A percentile compares a stretch with the other conserved stretches of the same genome.
Evolutionary conservation across 345 rosid species (phyloP).

Genomic region (Syzygium oleosum): DNA sequence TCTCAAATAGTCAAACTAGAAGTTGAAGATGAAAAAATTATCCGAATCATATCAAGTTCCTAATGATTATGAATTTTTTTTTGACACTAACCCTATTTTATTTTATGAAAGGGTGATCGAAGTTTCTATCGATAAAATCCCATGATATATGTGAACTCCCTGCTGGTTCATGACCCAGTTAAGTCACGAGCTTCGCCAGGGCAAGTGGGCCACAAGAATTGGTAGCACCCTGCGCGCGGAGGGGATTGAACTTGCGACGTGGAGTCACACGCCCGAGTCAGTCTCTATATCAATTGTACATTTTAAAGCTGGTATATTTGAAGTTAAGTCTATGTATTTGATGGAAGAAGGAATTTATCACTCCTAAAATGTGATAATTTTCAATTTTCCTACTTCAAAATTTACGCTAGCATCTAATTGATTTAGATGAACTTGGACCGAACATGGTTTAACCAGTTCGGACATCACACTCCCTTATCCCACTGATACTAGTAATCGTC

Average conservation of each 20-base stretch:
- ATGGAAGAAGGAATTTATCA: not conserved
- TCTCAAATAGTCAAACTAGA: not conserved
- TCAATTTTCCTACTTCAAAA: not conserved
- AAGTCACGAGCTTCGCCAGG: not conserved
- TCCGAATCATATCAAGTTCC: not conserved
- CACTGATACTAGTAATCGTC: not conserved
- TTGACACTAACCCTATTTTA: too few relatives aligned
- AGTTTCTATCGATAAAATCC: too few relatives aligned
- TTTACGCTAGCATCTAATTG: not conserved
- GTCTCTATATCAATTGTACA: not conserved
- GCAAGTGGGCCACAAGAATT: not conserved
- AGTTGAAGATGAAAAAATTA: not conserved
- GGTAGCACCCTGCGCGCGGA: not conserved
- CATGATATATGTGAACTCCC: not conserved
- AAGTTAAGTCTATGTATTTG: not conserved
- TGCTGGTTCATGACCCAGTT: not conserved
- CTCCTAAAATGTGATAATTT: not conserved
- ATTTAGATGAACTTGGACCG: not conserved
- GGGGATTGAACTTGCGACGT: not conserved
- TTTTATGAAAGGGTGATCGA: too few relatives aligned
- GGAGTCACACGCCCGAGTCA: not conserved
- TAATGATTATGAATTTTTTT: too few relatives aligned
- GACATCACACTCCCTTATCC: not conserved
- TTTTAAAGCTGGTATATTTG: not conserved
- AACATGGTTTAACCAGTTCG: not conserved